Base-by-base conservation (phyloP, 345 rosid species). In the Mangifera indica region DNA sequence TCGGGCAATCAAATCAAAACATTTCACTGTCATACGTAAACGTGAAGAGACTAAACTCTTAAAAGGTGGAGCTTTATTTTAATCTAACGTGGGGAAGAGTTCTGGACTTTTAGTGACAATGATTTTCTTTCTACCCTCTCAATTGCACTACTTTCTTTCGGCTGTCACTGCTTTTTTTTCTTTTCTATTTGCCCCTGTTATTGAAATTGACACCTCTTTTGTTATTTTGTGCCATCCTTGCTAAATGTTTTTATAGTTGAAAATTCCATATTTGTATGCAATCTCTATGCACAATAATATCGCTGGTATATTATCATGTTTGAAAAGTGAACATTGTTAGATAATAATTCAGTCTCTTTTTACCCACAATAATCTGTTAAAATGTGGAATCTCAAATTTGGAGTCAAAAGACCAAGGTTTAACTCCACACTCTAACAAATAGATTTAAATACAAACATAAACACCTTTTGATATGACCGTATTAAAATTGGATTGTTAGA, bases 1-100 rank as follows among this genome's bases (percentile, higher is more conserved):
- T 25, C 34, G 11, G 9, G 70, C 82, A 8, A 67, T 80, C 87
- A 74, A 63, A 76, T 80, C 82, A 62, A 37, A n/a, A 20, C 37
- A 61, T 71, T 70, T 78, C 80, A 22, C 25, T 66, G 56, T 82
- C 80, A 74, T 45, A 48, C 76, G 60, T 74, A 77, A 72, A 82
- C 91, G 88, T 81, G 84, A 80, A 79, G 80, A 80, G 85, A 80
- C 87, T 81, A 55, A 81, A 89, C 88, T 82, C 87, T 84, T 63
- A 0, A 46, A 21, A 24, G 10, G 32, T 1, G 40, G 69, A 37
- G 22, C 29, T 11, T 22, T 29, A 5, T 60, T 74, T 32, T 48
- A 37, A 65, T n/a, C 32, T 34, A 5, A 66, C n/a, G 32, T 25
- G 54, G 58, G n/a, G 7, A 57, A n/a, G 65, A 20, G 48, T 71